Percentiles rank a stretch among this genome's conserved stretches.
Evolutionary conservation across 2,329 filamentous ascomycete species (phyloP).

Genomic region (Cytospora paraplurivora): DNA sequence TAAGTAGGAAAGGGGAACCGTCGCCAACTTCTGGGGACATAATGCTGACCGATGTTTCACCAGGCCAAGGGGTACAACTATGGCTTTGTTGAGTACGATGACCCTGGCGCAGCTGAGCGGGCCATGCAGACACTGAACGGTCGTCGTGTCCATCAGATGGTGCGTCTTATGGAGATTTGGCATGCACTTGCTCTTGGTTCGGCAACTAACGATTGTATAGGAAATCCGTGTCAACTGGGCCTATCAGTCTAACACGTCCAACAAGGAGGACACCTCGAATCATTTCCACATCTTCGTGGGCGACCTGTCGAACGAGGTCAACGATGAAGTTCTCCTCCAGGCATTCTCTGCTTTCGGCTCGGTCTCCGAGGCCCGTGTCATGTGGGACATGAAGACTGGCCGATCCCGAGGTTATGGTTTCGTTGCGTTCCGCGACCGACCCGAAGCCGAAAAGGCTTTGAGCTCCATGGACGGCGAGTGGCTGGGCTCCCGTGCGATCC

Average conservation of each 20-base stretch:
- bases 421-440: conserved; percentile 91
- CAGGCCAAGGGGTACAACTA: conserved; percentile 98
- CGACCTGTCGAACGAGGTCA: conserved; percentile 97
- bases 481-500: conserved; percentile 96
- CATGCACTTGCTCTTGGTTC: not conserved
- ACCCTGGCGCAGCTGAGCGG: conserved; percentile 92
- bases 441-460: conserved; percentile 92
- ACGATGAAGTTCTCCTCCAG: conserved; percentile 90
- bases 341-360: conserved; percentile 95
- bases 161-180: conserved; percentile 49
- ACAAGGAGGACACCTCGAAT: conserved; percentile 96
- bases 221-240: conserved; percentile 99
- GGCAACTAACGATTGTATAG: conserved; percentile 47
- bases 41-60: conserved; percentile 39
- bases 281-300: conserved; percentile 99
- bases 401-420: conserved; percentile 97
- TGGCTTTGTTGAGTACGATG: conserved; percentile 98
- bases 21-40: conserved; percentile 8
- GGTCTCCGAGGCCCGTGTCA: conserved; percentile 96
- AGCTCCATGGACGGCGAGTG: conserved; percentile 99
- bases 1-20: conserved; percentile 52
- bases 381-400: conserved; percentile 99
- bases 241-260: conserved; percentile 91
- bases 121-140: conserved; percentile 98
- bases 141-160: conserved; percentile 90